These are phyloP conservation scores for Huntiella omanensis DNA, from an alignment of 2,329 filamentous ascomycete genomes.

Conservation along the genomic window DNA sequence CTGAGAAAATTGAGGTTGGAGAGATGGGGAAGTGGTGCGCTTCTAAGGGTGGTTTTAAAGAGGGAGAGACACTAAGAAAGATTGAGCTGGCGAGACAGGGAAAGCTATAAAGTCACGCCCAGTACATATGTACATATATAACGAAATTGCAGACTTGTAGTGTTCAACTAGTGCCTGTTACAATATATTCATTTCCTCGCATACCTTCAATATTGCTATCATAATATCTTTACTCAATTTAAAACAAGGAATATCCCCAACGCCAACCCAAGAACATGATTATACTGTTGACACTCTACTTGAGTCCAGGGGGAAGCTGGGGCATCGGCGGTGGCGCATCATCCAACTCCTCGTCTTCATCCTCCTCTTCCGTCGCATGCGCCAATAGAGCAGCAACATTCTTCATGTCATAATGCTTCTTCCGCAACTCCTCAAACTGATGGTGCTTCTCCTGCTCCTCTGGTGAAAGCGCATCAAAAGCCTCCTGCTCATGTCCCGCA, in stretches of 20 bases:
- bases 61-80: constrained; percentile 53
- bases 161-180: background rate
- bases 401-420: constrained; percentile 98
- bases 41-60: constrained; percentile 56
- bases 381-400: constrained; percentile 77
- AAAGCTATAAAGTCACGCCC: constrained; percentile 31
- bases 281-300: background rate
- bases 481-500: constrained; percentile 36
- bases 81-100: constrained; percentile 67
- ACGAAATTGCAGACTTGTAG: too few species aligned
- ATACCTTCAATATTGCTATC: too few species aligned
- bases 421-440: constrained; percentile 77
- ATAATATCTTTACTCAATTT: too few species aligned
- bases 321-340: constrained; percentile 23
- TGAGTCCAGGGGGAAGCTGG: constrained; percentile 19
- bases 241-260: background rate
- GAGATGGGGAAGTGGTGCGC: constrained; percentile 58
- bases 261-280: constrained; percentile 2
- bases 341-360: constrained; percentile 40
- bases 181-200: background rate
- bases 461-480: constrained; percentile 32
- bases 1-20: constrained; percentile 59
- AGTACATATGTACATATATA: too few species aligned
- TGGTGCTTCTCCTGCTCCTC: constrained; percentile 83
- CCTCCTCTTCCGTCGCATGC: constrained; percentile 47